Base-by-base conservation (phyloP, 805 yeast genomes). In the Naumovozyma castellii region DNA sequence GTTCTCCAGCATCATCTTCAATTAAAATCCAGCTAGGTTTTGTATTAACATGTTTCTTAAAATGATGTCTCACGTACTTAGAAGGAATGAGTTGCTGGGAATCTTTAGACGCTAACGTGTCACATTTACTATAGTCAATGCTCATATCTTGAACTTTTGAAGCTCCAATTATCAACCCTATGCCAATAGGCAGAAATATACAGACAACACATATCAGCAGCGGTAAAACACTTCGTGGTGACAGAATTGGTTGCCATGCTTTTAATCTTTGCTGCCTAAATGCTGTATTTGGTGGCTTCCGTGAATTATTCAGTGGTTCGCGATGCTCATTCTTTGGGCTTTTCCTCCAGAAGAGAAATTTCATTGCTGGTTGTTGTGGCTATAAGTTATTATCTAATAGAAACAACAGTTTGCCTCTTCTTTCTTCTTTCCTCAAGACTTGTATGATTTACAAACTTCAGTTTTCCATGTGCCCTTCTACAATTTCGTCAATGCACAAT, bases 191-290 rank as follows among this genome's bases (percentile, higher is more conserved):
- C 1, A 90, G 85, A 63, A 87, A 86, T 6, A 92, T 69, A 13
- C 84, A 66, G 0, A 90, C 84, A 30, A 84, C 66, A 18, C 81
- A 47, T 33, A 87, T 70, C 43, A 92, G 69, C 39, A 88, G 67
- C 3, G 97, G 97, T 34, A 92, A 72, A 37, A 88, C 95, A n/a
- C 94, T 78, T 48, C 79, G 78, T 10, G 97, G 97, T 2, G 96
- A 85, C 39, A 92, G 72, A 40, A 88, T 85, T 1, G 97, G 97
- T 49, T 76, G 79, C 77, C 80, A 76, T 37, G 80, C 72, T 49
- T 72, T 75, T 45, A 76, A 57, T 47, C 80, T 57, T 47, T 76
- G 82, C 50, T 83, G 94, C 54, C 88, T 71, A 56, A 83, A 83
- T 5, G 88, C 87, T 6, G 90, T 83, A 57, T 84, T 75, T 39